Conservation (phyloP, 441 rosid genomes). For the Melastoma candidum region DNA sequence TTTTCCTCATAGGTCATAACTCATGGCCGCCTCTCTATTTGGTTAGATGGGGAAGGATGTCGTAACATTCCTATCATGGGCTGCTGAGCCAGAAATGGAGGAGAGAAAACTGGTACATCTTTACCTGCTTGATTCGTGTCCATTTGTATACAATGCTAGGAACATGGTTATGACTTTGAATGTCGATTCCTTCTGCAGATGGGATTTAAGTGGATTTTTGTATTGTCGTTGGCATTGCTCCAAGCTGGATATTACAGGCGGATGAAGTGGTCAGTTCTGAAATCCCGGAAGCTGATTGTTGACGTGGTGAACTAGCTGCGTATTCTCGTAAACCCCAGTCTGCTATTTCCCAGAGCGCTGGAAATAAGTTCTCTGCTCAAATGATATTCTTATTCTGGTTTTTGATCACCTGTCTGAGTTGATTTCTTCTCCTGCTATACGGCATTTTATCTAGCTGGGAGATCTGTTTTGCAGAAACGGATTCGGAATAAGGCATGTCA, state of each 20-base stretch:
- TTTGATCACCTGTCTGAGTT: no score
- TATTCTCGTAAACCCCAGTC: no score
- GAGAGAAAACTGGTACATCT: slow-evolving; percentile 84
- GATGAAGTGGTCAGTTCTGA: slow-evolving; percentile 82
- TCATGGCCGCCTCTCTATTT: slow-evolving; percentile 6
- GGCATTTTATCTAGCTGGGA: no score
- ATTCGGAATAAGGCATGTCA: no score
- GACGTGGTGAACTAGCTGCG: slow-evolving; percentile 80
- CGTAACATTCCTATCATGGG: slow-evolving; percentile 90
- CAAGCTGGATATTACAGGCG: slow-evolving; percentile 93
- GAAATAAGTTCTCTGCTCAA: no score
- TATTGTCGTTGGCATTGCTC: slow-evolving; percentile 89
- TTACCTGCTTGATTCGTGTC: no score
- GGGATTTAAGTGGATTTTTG: slow-evolving; percentile 99
- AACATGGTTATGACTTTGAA: no score
- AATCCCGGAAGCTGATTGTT: slow-evolving; percentile 83
- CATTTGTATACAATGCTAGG: no score
- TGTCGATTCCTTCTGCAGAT: slow-evolving; percentile 40
- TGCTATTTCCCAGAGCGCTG: no score
- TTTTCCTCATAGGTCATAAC: neutral
- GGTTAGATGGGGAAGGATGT: slow-evolving; percentile 98
- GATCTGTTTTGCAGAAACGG: no score
- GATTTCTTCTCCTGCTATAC: no score
- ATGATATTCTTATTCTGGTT: no score
- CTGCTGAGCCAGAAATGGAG: slow-evolving; percentile 99